Percentiles rank a stretch among this genome's conserved stretches.
Conservation (phyloP, 805 yeast species). For the Jamesozyma rosinii region DNA sequence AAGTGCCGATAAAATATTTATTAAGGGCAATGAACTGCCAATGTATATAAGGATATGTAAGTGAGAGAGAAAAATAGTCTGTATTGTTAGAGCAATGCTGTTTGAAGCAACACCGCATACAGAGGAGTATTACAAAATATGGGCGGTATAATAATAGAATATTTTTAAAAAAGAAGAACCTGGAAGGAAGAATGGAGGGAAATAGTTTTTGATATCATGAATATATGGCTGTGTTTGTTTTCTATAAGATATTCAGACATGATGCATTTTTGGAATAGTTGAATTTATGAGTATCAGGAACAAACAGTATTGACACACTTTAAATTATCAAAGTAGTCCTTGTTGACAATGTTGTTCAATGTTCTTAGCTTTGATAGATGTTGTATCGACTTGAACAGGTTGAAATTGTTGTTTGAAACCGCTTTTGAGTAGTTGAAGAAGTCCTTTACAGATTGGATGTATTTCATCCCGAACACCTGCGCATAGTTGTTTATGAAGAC, state of each 20-base stretch:
- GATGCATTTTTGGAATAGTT: neutral
- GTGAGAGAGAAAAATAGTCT: too few relatives aligned
- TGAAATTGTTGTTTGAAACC: neutral
- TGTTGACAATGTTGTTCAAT: neutral
- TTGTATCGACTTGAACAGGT: neutral
- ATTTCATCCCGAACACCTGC: constrained; percentile 16
- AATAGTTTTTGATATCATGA: neutral
- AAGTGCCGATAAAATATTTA: neutral
- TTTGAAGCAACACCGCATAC: too few relatives aligned
- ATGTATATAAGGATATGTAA: too few relatives aligned
- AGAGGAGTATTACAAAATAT: too few relatives aligned
- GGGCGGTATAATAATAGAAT: too few relatives aligned
- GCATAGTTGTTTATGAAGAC: constrained; percentile 18
- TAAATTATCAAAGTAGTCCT: constrained; percentile 1
- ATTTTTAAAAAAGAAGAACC: too few relatives aligned
- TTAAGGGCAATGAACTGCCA: too few relatives aligned
- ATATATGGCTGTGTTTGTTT: neutral
- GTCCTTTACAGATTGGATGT: constrained; percentile 14
- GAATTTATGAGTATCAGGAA: neutral
- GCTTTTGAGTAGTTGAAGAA: constrained; percentile 1
- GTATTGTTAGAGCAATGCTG: too few relatives aligned
- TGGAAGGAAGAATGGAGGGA: too few relatives aligned
- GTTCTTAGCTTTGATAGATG: neutral
- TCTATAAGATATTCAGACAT: neutral
- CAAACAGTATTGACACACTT: neutral